These are phyloP conservation scores for Penicillium vulpinum DNA, from an alignment of 2,329 filamentous ascomycete species.

Conservation along the genomic window DNA sequence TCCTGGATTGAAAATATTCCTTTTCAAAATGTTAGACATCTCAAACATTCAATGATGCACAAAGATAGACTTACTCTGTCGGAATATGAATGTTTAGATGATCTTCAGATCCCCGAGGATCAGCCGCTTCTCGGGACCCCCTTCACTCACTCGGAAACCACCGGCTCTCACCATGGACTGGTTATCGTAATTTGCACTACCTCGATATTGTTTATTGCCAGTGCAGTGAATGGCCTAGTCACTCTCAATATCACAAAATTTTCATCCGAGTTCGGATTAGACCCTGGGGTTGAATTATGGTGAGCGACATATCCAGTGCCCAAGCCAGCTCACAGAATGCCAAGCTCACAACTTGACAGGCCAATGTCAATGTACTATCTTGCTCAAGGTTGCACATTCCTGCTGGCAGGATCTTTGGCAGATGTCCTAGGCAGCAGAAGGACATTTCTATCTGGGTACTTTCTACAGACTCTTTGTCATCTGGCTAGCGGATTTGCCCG, in stretches of 20 bases:
- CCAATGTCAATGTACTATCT: slow-evolving; percentile 8
- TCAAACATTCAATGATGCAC: background rate
- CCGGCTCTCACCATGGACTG: background rate
- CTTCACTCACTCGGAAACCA: background rate
- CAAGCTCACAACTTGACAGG: background rate
- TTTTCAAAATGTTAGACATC: background rate
- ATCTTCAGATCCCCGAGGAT: background rate
- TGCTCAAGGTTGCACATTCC: slow-evolving; percentile 9
- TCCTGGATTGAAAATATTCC: no score
- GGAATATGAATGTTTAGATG: background rate
- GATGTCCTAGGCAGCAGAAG: slow-evolving; percentile 11
- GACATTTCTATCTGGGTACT: slow-evolving; percentile 6
- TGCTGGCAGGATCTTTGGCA: slow-evolving; percentile 11
- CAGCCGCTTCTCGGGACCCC: slow-evolving; percentile 2
- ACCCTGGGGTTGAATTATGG: slow-evolving; percentile 6
- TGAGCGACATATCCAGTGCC: background rate
- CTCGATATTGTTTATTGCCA: background rate
- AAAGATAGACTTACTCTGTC: background rate
- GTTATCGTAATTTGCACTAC: slow-evolving; percentile 1
- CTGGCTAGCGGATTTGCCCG: background rate
- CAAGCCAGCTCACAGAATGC: background rate
- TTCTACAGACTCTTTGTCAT: slow-evolving; percentile 2
- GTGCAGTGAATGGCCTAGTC: background rate
- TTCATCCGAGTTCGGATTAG: background rate
- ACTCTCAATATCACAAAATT: background rate